Percentiles rank a stretch among this genome's conserved stretches.
Conservation (phyloP, 257 asterid genomes). For the Salvia hispanica region DNA sequence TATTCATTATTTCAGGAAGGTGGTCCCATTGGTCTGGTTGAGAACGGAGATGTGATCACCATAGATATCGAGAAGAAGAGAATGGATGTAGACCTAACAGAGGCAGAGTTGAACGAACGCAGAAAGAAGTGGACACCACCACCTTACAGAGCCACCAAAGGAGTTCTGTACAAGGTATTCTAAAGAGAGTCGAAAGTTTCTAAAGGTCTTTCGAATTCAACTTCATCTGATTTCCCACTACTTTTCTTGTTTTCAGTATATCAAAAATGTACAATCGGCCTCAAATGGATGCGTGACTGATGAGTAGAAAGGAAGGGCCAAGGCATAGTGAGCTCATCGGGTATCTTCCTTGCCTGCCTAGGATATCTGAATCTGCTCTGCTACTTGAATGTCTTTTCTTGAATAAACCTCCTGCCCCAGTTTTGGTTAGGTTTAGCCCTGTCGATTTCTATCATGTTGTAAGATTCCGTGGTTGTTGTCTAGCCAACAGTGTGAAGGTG, state of each 20-base stretch:
- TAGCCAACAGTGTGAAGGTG: not conserved
- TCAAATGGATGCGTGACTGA: conserved; percentile 95
- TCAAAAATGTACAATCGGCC: conserved; percentile 82
- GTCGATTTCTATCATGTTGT: conserved; percentile 1
- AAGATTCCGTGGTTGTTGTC: not conserved
- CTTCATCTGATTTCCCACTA: not conserved
- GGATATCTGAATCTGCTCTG: not conserved
- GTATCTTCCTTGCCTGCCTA: conserved; percentile 13
- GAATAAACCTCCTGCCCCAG: not conserved
- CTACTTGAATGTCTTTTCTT: not conserved
- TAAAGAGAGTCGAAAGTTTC: not conserved
- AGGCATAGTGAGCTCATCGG: conserved; percentile 29
- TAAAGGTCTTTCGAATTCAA: not conserved
- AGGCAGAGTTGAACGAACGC: conserved; percentile 63
- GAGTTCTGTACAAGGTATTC: conserved; percentile 86
- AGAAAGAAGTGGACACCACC: conserved; percentile 79
- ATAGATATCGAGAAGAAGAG: conserved; percentile 66
- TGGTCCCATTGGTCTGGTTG: conserved; percentile 84
- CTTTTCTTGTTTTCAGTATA: conserved; percentile 52
- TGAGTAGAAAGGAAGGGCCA: conserved; percentile 48
- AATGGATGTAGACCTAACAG: conserved; percentile 74
- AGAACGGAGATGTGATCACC: conserved; percentile 73
- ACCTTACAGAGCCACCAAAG: conserved; percentile 73
- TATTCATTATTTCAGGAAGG: conserved; percentile 71
- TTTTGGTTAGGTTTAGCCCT: not conserved